These are phyloP conservation scores for Trichoderma sp. DNA, from an alignment of 2,329 filamentous ascomycete species.

Conservation along the genomic window DNA sequence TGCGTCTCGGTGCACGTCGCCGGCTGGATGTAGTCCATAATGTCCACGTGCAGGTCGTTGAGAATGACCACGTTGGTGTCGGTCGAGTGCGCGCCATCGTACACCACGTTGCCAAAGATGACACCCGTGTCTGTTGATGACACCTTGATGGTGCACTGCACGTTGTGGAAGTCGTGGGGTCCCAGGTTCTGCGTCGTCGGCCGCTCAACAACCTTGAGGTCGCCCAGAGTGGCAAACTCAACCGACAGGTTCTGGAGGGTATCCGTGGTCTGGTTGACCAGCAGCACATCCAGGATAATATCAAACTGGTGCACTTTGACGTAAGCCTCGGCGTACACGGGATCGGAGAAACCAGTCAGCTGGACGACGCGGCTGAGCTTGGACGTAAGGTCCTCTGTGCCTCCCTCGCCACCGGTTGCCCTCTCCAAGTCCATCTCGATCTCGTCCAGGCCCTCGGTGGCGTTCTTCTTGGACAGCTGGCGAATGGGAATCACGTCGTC, in stretches of 20 bases:
- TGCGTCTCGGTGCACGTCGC: slow-evolving; percentile 96
- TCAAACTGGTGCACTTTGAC: slow-evolving; percentile 99
- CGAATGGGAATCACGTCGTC: slow-evolving; percentile 93
- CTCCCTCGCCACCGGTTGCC: slow-evolving; percentile 86
- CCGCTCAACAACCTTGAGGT: slow-evolving; percentile 95
- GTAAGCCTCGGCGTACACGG: slow-evolving; percentile 98
- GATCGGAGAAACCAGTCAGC: slow-evolving; percentile 95
- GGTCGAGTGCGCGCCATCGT: slow-evolving; percentile 88
- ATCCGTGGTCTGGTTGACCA: slow-evolving; percentile 96
- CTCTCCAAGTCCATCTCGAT: slow-evolving; percentile 89
- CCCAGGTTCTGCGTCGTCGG: slow-evolving; percentile 95
- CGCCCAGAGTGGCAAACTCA: slow-evolving; percentile 96
- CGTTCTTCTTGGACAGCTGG: slow-evolving; percentile 90
- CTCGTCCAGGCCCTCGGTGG: slow-evolving; percentile 77
- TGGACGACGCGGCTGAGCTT: slow-evolving; percentile 97
- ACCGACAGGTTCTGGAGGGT: slow-evolving; percentile 96
- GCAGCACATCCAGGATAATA: slow-evolving; percentile 91
- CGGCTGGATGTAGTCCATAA: slow-evolving; percentile 99
- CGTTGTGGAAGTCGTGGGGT: slow-evolving; percentile 95
- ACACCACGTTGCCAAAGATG: slow-evolving; percentile 98
- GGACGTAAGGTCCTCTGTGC: slow-evolving; percentile 81
- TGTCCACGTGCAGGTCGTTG: slow-evolving; percentile 97
- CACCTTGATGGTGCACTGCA: slow-evolving; percentile 98
- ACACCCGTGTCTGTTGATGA: slow-evolving; percentile 97
- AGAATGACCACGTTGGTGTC: slow-evolving; percentile 97